Evolutionary conservation across 2,329 filamentous ascomycete species (phyloP).

Genomic region (Neocatenulostroma microsporum): DNA sequence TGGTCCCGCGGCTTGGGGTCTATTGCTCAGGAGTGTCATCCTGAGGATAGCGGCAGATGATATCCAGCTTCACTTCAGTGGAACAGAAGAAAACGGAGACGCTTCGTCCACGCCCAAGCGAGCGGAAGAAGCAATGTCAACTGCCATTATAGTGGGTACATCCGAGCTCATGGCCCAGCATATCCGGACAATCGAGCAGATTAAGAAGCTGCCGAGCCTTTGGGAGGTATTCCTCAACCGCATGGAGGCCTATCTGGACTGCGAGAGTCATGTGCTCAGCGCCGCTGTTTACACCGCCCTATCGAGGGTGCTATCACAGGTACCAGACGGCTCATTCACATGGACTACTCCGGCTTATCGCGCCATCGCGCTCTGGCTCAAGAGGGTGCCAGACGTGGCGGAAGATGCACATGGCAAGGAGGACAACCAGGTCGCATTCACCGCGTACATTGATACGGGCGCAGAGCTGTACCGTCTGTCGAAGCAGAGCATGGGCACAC

Average conservation of each 20-base stretch:
- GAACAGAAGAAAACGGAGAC: conserved; percentile 5
- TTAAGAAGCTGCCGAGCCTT: conserved; percentile 59
- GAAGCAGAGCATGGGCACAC: conserved; percentile 53
- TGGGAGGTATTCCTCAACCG: conserved; percentile 69
- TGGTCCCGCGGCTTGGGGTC: conserved; percentile 68
- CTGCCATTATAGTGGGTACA: conserved; percentile 64
- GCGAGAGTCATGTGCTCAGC: conserved; percentile 34
- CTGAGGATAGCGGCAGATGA: conserved; percentile 61
- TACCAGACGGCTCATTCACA: conserved; percentile 13
- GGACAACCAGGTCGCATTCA: conserved; percentile 68
- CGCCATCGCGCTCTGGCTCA: conserved; percentile 26
- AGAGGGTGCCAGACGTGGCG: conserved; percentile 18
- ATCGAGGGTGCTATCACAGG: conserved; percentile 31
- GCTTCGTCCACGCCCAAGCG: background rate
- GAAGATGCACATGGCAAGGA: conserved; percentile 9
- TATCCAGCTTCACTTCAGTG: conserved; percentile 12
- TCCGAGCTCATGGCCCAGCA: conserved; percentile 68
- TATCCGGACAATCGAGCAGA: conserved; percentile 60
- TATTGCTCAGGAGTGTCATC: conserved; percentile 72
- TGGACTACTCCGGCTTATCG: conserved; percentile 24
- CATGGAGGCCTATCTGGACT: conserved; percentile 48
- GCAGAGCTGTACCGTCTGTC: conserved; percentile 72
- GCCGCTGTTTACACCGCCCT: conserved; percentile 37
- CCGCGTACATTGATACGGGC: conserved; percentile 73
- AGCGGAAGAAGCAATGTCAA: conserved; percentile 52